Base-by-base conservation (phyloP, 768 basidiomycete genomes). In the Tulasnella sp. region DNA sequence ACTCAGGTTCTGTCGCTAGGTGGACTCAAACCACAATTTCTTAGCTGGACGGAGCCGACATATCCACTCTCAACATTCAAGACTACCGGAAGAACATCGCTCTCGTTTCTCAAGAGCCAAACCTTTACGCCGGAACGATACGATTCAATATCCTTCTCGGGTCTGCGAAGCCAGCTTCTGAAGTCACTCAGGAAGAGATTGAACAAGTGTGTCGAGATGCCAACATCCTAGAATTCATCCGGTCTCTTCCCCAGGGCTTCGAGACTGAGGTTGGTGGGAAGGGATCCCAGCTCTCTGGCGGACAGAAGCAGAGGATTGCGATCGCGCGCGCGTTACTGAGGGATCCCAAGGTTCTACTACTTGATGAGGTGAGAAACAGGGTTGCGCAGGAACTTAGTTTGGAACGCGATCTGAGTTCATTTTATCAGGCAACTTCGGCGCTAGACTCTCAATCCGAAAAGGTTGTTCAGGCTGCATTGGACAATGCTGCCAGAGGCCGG, bases 391-490 rank as follows among this genome's bases (percentile, higher is more conserved):
- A 37, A 14, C 46, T 20, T 1, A 16, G 46, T 46, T 46, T 46
- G 14, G 46, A 46, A 46, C 16, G 16, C 16, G 14, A 16, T 46
- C 46, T 46, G 4, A 46, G 12, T 20, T 46, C 18, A 14, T 46
- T 37, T 46, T 20, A 46, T 46, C 46, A 83, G 86, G 95, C 95
- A 9, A 96, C 95, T 0, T 96, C 94, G 58, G 96, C 96, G 1
- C 89, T 98, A 41, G 96, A 97, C 85, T 94, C 94, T 14, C 93
- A 92, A 83, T 95, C 94, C 37, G 97, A 98, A 86, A 95, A 94
- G 86, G 93, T 99, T 75, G 98, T 99, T 11, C 97, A 99, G 84
- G 93, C 90, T 8, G 98, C 98, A 4, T 89, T 99, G 40, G 98
- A 99, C 86, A 90, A 92, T 84, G 98, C 97, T 7, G 92, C 96